Percentiles rank a stretch among this genome's conserved stretches.
Evolutionary conservation across 345 rosid genomes (phyloP).

Genomic region (Iberis pinnata): DNA sequence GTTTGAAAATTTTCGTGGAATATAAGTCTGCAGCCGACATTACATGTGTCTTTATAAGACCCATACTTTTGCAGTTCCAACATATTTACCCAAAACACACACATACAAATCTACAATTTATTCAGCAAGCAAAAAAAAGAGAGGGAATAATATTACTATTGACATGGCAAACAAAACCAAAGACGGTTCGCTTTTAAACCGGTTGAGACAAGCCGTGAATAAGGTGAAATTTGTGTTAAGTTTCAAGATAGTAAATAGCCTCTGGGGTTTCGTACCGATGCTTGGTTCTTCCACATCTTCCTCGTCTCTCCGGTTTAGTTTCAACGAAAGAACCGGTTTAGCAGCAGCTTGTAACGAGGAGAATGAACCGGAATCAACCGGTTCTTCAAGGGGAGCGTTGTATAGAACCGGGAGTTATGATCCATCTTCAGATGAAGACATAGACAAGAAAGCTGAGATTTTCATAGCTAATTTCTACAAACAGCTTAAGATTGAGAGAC

Average conservation of each 20-base stretch:
- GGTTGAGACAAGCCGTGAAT: slow-evolving; percentile 57
- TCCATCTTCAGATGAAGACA: slow-evolving; percentile 51
- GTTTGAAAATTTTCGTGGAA: slow-evolving; percentile 16
- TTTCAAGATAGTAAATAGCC: slow-evolving; percentile 34
- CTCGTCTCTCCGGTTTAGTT: slow-evolving; percentile 42
- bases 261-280: slow-evolving; percentile 49
- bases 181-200: slow-evolving; percentile 40
- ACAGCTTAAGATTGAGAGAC: slow-evolving; percentile 80
- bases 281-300: slow-evolving; percentile 33
- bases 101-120: neutral
- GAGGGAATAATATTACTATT: neutral
- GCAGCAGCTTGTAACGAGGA: slow-evolving; percentile 29
- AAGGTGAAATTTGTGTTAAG: slow-evolving; percentile 53
- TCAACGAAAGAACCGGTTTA: slow-evolving; percentile 53
- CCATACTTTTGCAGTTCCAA: slow-evolving; percentile 2
- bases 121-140: neutral
- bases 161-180: slow-evolving; percentile 30
- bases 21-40: slow-evolving; percentile 29
- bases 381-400: slow-evolving; percentile 29
- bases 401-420: slow-evolving; percentile 46
- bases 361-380: slow-evolving; percentile 9
- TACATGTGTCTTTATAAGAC: slow-evolving; percentile 25
- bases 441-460: slow-evolving; percentile 60
- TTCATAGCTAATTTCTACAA: slow-evolving; percentile 67
- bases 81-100: neutral